phyloP scores from a whole-genome alignment of 2,329 filamentous ascomycete species.

The Aspergillus pseudonomiae region DNA sequence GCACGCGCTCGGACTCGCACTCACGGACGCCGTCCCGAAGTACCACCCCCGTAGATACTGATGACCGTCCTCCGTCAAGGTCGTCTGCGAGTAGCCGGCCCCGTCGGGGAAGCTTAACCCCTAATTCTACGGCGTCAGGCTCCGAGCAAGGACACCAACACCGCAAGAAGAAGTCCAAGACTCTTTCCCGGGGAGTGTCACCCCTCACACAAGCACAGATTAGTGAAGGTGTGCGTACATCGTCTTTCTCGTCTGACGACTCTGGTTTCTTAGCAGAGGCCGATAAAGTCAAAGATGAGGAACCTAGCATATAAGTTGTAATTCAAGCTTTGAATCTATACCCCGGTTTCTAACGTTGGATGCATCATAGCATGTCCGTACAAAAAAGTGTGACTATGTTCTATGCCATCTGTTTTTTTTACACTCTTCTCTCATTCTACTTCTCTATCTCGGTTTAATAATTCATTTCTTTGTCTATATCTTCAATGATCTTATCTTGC shows the following conservation, averaged over 20 bases:
- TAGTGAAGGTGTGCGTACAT: slow-evolving; percentile 36
- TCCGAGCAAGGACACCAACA: slow-evolving; percentile 33
- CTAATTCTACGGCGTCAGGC: slow-evolving; percentile 29
- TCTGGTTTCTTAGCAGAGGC: slow-evolving; percentile 28
- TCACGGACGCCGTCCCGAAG: slow-evolving; percentile 48
- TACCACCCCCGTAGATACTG: slow-evolving; percentile 41
- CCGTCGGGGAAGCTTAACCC: slow-evolving; percentile 40
- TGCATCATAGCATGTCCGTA: slow-evolving; percentile 8
- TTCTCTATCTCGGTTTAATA: not conserved
- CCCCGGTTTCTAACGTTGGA: slow-evolving; percentile 5
- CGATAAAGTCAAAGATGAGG: slow-evolving; percentile 28
- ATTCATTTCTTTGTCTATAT: slow-evolving; percentile 12
- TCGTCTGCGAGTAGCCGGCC: slow-evolving; percentile 36
- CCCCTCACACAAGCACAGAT: slow-evolving; percentile 43
- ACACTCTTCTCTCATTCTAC: not conserved
- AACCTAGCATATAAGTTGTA: not conserved
- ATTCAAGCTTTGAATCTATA: slow-evolving; percentile 8
- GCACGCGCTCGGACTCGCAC: slow-evolving; percentile 43
- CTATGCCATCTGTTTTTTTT: slow-evolving; percentile 10
- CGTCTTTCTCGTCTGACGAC: slow-evolving; percentile 41
- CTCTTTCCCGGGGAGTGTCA: slow-evolving; percentile 34
- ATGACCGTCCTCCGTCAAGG: slow-evolving; percentile 41
- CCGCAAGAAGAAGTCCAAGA: slow-evolving; percentile 36
- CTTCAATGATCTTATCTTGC: not conserved
- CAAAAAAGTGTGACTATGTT: slow-evolving; percentile 10